Conservation (phyloP, 1,284 basidiomycete genomes). For the Cystobasidiaceae sp. region DNA sequence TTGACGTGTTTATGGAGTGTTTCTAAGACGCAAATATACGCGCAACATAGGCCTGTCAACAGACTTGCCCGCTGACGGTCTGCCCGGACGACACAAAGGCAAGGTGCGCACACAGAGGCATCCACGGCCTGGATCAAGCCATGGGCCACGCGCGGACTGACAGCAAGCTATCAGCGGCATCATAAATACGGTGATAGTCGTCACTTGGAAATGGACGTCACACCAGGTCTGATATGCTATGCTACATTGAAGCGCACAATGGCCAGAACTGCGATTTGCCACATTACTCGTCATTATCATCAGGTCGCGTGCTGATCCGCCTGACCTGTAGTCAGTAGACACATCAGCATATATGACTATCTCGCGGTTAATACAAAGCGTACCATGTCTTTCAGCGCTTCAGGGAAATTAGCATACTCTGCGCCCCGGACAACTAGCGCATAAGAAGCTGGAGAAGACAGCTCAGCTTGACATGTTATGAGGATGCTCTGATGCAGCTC, state of each 20-base stretch:
- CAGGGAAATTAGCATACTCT: conserved; percentile 35
- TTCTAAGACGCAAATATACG: neutral
- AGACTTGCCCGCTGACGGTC: no score
- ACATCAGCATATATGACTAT: neutral
- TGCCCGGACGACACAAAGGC: no score
- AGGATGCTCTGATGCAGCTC: conserved; percentile 37
- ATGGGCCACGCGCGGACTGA: no score
- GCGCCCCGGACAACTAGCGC: conserved; percentile 39
- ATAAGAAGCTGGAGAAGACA: conserved; percentile 37
- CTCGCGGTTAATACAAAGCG: neutral
- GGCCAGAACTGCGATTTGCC: neutral
- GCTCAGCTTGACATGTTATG: neutral
- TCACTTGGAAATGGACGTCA: no score
- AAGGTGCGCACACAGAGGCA: no score
- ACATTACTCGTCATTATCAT: conserved; percentile 5
- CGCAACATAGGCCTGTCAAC: no score
- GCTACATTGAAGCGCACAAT: no score
- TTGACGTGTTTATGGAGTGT: neutral
- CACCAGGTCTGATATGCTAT: no score
- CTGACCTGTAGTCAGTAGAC: neutral
- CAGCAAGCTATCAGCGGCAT: no score
- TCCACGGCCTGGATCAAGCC: no score
- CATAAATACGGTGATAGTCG: no score
- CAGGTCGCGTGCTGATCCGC: conserved; percentile 21
- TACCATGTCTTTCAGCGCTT: conserved; percentile 31